These are phyloP conservation scores for Cordyceps militaris DNA, from an alignment of 2,329 filamentous ascomycete genomes.

Conservation along the genomic window DNA sequence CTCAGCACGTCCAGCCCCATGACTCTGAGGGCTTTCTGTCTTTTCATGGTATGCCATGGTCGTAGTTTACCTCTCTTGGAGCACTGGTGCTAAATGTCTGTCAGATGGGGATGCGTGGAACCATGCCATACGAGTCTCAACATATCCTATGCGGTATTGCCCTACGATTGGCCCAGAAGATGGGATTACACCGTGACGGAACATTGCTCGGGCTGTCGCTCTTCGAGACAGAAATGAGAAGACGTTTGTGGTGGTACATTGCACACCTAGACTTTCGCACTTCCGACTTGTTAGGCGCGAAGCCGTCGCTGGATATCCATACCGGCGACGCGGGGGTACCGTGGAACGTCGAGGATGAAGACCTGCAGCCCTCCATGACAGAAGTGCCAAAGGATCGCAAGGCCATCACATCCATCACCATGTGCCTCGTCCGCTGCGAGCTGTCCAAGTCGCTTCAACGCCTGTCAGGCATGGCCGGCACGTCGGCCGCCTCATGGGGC, in stretches of 20 bases:
- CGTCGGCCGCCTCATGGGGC: background rate
- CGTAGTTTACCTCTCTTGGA: background rate
- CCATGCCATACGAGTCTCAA: conserved; percentile 9
- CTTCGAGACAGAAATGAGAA: conserved; percentile 12
- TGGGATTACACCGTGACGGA: conserved; percentile 18
- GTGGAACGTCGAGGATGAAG: conserved; percentile 11
- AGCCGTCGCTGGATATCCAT: conserved; percentile 8
- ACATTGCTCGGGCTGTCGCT: background rate
- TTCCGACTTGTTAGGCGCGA: conserved; percentile 1
- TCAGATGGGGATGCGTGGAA: conserved; percentile 12
- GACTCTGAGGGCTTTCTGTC: conserved; percentile 29
- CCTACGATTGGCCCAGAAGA: conserved; percentile 32
- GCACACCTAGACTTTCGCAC: conserved; percentile 12
- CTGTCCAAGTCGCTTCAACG: background rate
- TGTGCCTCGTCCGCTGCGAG: conserved; percentile 12
- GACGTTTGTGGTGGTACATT: conserved; percentile 12
- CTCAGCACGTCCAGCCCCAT: conserved; percentile 29
- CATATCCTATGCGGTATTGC: conserved; percentile 17
- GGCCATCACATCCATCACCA: conserved; percentile 6
- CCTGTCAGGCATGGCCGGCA: background rate
- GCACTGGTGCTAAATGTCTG: background rate
- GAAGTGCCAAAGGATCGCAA: conserved; percentile 3
- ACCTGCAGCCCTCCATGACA: conserved; percentile 9
- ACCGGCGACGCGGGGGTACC: background rate
- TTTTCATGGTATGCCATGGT: conserved; percentile 25